Evolutionary conservation across 1,284 basidiomycete genomes (phyloP), one percentile per base, ranked within the genome.

Genomic region (Trichosporon inkin): DNA sequence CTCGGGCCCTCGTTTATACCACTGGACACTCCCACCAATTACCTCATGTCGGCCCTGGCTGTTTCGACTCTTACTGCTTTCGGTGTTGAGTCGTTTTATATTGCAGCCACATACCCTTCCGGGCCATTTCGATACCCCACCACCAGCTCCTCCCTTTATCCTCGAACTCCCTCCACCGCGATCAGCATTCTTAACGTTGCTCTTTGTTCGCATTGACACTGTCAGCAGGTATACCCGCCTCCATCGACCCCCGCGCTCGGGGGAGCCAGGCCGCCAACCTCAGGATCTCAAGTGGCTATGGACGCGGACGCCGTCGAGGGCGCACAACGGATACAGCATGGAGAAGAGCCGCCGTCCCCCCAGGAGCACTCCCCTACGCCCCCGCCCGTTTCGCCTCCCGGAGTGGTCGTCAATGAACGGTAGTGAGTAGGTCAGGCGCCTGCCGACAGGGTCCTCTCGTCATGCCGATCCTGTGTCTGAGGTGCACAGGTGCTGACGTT

Each of bases 31-130:
- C 44, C 44, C 44, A 28, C 44, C 44, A 16, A 49, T 49, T 49
- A 49, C 44, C 44, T 49, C 44, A 49, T 49, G 44, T 49, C 44
- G 44, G 44, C 44, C 44, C 44, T 49, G 44, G 44, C 44, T 22
- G 44, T 49, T 49, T 49, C 44, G 28, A 32, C 44, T 49, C 44
- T 49, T 49, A 49, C 44, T 49, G 44, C 44, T 49, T 49, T 24
- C 28, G 44, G 44, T 49, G 44, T 49, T 49, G 17, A 49, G 44
- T 32, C 44, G 44, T 32, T 49, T 49, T 49, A 49, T 49, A 49
- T 24, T 22, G 28, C 44, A 49, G 44, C 44, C 44, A 49, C 44
- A 49, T 49, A 28, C 44, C 44, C n/a, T 24, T 49, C 44, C 28
- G 28, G 44, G 44, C 44, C 44, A 49, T 49, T 24, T 28, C 44